Conservation (phyloP, 371 early-diverging fungal genomes). For the Massospora cicadina region DNA sequence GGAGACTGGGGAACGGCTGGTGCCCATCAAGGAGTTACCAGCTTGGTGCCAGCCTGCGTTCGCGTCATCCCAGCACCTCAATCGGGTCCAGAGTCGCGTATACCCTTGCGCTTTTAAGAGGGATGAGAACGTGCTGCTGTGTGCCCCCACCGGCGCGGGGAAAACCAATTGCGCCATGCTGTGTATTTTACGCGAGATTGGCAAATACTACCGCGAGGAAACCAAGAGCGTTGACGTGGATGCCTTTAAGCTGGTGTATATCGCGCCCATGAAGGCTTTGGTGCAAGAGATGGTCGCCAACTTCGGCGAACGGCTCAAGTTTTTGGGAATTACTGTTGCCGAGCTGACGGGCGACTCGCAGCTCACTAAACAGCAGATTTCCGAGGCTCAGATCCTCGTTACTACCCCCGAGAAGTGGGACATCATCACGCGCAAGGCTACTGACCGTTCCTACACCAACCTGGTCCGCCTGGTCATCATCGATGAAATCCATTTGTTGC, state of each 20-base stretch:
- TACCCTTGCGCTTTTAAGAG: slow-evolving; percentile 70
- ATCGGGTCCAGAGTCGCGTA: slow-evolving; percentile 83
- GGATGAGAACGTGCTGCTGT: slow-evolving; percentile 90
- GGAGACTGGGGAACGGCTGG: slow-evolving; percentile 43
- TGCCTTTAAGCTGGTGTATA: slow-evolving; percentile 91
- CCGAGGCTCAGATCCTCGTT: slow-evolving; percentile 92
- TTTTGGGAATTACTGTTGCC: slow-evolving; percentile 71
- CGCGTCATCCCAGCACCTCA: slow-evolving; percentile 45
- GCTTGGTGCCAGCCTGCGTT: slow-evolving; percentile 81
- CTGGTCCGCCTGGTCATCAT: slow-evolving; percentile 89
- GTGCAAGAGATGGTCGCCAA: slow-evolving; percentile 96
- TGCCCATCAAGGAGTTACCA: slow-evolving; percentile 58
- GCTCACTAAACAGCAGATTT: slow-evolving; percentile 82
- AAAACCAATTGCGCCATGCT: slow-evolving; percentile 98
- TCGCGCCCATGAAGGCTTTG: slow-evolving; percentile 99
- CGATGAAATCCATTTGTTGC: slow-evolving; percentile 99
- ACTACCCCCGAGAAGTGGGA: slow-evolving; percentile 99
- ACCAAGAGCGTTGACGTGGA: slow-evolving; percentile 66
- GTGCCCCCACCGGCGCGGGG: slow-evolving; percentile 99
- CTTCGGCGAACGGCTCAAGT: slow-evolving; percentile 57
- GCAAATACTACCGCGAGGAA: slow-evolving; percentile 49
- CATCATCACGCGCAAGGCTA: slow-evolving; percentile 91
- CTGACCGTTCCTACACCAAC: slow-evolving; percentile 78
- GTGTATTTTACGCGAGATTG: slow-evolving; percentile 73
- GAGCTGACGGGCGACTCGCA: slow-evolving; percentile 99